phyloP scores from a whole-genome alignment of 177 flowering plant genomes.

The Telopea speciosissima region DNA sequence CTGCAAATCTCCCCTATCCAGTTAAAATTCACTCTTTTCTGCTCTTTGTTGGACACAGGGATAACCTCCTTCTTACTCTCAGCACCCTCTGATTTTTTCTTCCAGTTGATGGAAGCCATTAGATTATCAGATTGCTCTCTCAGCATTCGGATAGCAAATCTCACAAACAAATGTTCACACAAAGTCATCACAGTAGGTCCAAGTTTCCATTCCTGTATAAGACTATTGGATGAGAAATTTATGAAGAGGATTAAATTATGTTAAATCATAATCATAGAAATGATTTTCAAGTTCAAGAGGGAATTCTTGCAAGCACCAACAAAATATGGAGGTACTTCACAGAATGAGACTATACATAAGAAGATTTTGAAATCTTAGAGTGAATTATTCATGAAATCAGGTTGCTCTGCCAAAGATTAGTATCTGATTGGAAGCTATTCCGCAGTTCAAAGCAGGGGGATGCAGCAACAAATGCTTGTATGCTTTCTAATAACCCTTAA shows the following conservation, averaged over 20 bases:
- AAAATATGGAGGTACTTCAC: neutral
- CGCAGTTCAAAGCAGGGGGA: neutral
- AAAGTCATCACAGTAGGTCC: conserved; percentile 81
- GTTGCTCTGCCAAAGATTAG: neutral
- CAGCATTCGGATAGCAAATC: conserved; percentile 72
- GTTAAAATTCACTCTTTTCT: conserved; percentile 18
- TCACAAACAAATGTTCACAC: conserved; percentile 87
- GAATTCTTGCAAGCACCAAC: neutral
- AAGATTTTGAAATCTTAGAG: neutral
- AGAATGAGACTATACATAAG: neutral
- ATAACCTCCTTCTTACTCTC: conserved; percentile 24
- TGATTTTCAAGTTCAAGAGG: neutral
- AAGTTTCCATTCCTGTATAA: conserved; percentile 73
- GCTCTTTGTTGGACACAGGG: conserved; percentile 20
- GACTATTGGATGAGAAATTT: neutral
- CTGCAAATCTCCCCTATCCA: conserved; percentile 63
- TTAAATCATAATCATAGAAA: neutral
- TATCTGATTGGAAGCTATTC: neutral
- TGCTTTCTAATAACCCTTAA: no score
- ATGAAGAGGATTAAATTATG: neutral
- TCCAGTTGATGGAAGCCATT: conserved; percentile 25
- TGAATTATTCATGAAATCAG: neutral
- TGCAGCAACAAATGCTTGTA: neutral
- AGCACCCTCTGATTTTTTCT: conserved; percentile 2
- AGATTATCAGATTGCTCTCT: conserved; percentile 49